Conservation (phyloP, 2,329 filamentous ascomycete species). For the Cryphonectria japonica region DNA sequence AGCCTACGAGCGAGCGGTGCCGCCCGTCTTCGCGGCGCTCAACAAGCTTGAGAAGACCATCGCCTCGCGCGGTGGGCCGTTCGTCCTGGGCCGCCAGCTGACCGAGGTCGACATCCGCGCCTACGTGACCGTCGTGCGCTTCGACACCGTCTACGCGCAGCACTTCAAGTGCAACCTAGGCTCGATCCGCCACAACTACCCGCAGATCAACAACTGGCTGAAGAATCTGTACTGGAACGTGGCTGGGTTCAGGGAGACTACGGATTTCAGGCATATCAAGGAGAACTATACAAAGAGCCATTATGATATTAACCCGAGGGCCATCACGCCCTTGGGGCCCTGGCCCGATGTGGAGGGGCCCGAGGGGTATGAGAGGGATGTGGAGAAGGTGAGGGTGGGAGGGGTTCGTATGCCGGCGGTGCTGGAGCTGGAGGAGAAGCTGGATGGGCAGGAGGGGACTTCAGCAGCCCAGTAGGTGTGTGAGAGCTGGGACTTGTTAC, state of each 20-base stretch:
- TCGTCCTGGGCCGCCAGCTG: slow-evolving; percentile 56
- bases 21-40: slow-evolving; percentile 60
- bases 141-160: slow-evolving; percentile 66
- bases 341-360: slow-evolving; percentile 57
- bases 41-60: slow-evolving; percentile 59
- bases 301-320: slow-evolving; percentile 60
- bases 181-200: slow-evolving; percentile 63
- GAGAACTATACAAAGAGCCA: slow-evolving; percentile 67
- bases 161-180: slow-evolving; percentile 70
- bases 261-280: slow-evolving; percentile 70
- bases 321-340: slow-evolving; percentile 66
- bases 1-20: slow-evolving; percentile 57
- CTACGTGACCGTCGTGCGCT: slow-evolving; percentile 61
- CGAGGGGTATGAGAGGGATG: slow-evolving; percentile 52
- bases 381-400: slow-evolving; percentile 51
- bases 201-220: slow-evolving; percentile 63
- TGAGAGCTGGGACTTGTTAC: too few species aligned
- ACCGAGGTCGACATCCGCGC: slow-evolving; percentile 64
- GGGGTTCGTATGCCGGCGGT: slow-evolving; percentile 48
- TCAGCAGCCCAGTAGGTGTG: too few species aligned
- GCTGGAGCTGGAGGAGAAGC: slow-evolving; percentile 38
- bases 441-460: background rate
- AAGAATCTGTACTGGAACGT: slow-evolving; percentile 62
- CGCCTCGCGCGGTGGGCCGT: slow-evolving; percentile 48
- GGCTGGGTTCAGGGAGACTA: slow-evolving; percentile 58